phyloP scores from a whole-genome alignment of 2,329 filamentous ascomycete genomes.

The Coniosporium tulheliwenetii region DNA sequence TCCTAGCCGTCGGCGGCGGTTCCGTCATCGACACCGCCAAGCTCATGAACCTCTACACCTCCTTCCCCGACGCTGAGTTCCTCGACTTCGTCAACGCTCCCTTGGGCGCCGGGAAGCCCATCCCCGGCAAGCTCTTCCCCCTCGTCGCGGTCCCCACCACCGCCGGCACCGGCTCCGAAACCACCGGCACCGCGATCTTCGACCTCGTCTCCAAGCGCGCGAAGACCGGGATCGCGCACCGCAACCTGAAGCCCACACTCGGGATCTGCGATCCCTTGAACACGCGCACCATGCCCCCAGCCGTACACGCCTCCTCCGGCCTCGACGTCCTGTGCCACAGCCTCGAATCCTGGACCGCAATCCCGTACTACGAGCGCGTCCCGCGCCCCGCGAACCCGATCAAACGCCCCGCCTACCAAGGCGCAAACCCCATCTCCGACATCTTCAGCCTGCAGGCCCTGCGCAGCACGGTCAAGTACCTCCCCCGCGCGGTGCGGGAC shows the following conservation, averaged over 20 bases:
- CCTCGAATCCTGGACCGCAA: constrained; percentile 94
- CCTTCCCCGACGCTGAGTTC: constrained; percentile 83
- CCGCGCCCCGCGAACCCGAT: constrained; percentile 83
- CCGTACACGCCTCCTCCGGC: constrained; percentile 81
- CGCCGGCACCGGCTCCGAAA: constrained; percentile 80
- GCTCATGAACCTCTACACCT: constrained; percentile 92
- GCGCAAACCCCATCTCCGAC: constrained; percentile 93
- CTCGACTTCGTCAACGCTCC: constrained; percentile 97
- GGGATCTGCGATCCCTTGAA: constrained; percentile 80
- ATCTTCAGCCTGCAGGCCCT: constrained; percentile 88
- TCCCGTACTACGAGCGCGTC: constrained; percentile 75
- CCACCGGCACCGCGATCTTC: constrained; percentile 95
- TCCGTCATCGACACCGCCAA: constrained; percentile 98
- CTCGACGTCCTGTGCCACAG: constrained; percentile 92
- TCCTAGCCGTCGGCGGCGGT: constrained; percentile 79
- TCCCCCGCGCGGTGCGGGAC: constrained; percentile 73
- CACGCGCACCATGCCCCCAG: constrained; percentile 87
- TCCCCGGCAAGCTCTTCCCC: constrained; percentile 54
- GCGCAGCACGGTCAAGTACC: constrained; percentile 72
- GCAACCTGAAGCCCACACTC: constrained; percentile 86
- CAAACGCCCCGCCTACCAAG: constrained; percentile 84
- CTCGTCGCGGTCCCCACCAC: constrained; percentile 76
- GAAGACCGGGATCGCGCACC: constrained; percentile 91
- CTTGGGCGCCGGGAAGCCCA: constrained; percentile 66
- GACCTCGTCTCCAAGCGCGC: constrained; percentile 79